Evolutionary conservation across 2,329 filamentous ascomycete genomes (phyloP), one percentile per base, ranked within the genome.

Genomic region (Alternaria rosae): DNA sequence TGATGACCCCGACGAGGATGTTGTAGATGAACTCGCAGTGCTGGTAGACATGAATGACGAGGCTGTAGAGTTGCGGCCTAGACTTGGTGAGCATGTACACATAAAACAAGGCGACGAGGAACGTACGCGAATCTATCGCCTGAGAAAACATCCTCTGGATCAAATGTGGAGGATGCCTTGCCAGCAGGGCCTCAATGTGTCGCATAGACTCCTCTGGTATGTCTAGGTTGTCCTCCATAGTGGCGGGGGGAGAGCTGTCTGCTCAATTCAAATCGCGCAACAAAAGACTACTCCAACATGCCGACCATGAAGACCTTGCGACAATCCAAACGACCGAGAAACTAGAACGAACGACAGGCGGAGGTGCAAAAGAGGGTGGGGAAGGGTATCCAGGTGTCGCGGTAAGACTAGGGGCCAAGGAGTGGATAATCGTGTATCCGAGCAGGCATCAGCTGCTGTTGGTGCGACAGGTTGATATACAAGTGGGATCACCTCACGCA

Each of bases 111-210:
- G 17, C 15, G 13, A 8, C 13, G 28, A 26, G 15, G 41, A 51
- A 76, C 77, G 11, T 72, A 79, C 77, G 73, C 57, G 75, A 74
- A 30, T 78, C 76, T 48, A 77, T 64, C 13, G 75, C 73, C 64
- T 78, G 75, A 35, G 75, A 71, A 54, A 79, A 79, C 77, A 79
- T 79, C 21, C 75, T 61, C 56, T 77, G 75, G 21, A 79, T 78
- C 47, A 75, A 51, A 23, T 78, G 75, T n/a, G 76, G 77, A 32
- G 72, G 75, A 62, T 79, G 76, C 53, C 74, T 70, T 50, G 70
- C 70, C 59, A 79, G 62, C 64, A 79, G 59, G 20, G 77, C 77
- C 65, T 79, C 75, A 44, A 79, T 75, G 62, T 78, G 77, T 61
- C 71, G 75, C 74, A 78, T 75, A 42, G 76, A 78, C 61, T 79